Evolutionary conservation across 768 basidiomycete genomes (phyloP), one percentile per base, ranked within the genome.

Genomic region (Leccinum subgranulosum): DNA sequence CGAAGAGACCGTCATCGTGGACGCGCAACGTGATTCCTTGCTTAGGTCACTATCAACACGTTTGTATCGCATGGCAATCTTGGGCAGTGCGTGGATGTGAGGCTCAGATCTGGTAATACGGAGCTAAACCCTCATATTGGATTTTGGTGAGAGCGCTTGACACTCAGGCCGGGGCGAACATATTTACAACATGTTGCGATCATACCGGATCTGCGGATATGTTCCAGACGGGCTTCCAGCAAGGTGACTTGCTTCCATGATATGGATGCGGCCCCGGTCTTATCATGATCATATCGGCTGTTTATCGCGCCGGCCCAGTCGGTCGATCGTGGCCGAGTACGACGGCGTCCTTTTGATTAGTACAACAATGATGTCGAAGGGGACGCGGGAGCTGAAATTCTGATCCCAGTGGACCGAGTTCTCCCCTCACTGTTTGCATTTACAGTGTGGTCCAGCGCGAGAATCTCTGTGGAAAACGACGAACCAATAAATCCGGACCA

Each of bases 331-430:
- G 14, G 10, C 47, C 34, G 54, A 49, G 9, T 12, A 28, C 39
- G 48, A 52, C 52, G 59, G 55, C 45, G 15, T 49, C 27, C 60
- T 48, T 46, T 46, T 57, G 31, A 34, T 59, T 43, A 23, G 51
- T 48, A 17, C 33, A 43, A 19, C 33, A 43, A 19, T 14, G 10
- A 23, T 17, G 34, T 49, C 50, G 23, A 17, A n/a, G 1, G 19
- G 15, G 31, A 36, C 19, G 29, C 23, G 6, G 49, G 36, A 25
- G 14, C 49, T 36, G 21, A 12, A 58, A 45, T 39, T 36, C 48
- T 39, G 10, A 27, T 31, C 21, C 28, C 29, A n/a, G 41, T 41
- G 6, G 43, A 48, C 25, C 39, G 45, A 63, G 15, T 19, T 33
- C 1, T 23, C 25, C 47, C 17, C 10, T 19, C 10, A 29, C 28